Evolutionary conservation across 371 early-diverging fungal genomes (phyloP).

Genomic region (Mortierella sp.): DNA sequence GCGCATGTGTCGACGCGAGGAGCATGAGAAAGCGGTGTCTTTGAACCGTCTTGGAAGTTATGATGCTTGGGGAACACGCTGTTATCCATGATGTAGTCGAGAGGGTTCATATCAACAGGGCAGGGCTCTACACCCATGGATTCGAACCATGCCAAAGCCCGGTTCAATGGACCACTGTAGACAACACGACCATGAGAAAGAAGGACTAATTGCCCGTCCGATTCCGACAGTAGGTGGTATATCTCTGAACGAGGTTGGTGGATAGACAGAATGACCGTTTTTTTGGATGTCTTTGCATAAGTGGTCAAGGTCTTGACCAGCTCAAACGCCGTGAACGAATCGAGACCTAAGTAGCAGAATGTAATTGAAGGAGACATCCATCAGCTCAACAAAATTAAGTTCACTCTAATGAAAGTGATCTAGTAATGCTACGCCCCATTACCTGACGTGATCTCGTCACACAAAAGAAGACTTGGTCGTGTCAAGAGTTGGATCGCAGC

Average conservation of each 20-base stretch:
- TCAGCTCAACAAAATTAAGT: background rate
- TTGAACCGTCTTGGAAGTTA: background rate
- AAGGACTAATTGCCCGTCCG: conserved; percentile 12
- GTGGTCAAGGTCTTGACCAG: conserved; percentile 23
- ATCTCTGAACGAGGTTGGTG: conserved; percentile 48
- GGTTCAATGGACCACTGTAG: conserved; percentile 20
- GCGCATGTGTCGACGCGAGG: background rate
- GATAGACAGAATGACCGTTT: conserved; percentile 29
- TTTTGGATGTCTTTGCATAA: conserved; percentile 18
- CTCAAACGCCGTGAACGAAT: conserved; percentile 35
- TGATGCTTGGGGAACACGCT: background rate
- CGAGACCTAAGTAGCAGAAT: conserved; percentile 13
- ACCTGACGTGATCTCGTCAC: conserved; percentile 65
- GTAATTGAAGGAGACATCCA: background rate
- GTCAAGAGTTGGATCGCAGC: conserved; percentile 77
- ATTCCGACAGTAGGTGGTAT: conserved; percentile 19
- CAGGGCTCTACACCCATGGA: conserved; percentile 17
- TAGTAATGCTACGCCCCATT: too few species aligned
- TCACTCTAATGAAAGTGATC: background rate
- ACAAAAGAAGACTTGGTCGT: conserved; percentile 62
- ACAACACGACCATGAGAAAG: conserved; percentile 23
- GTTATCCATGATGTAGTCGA: conserved; percentile 28
- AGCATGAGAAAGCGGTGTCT: background rate
- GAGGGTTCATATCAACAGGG: conserved; percentile 25
- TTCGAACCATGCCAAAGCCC: conserved; percentile 24